Percentiles rank a stretch among this genome's conserved stretches.
phyloP scores from a whole-genome alignment of 495 filamentous ascomycete species.

The Talaromyces thailandensis region DNA sequence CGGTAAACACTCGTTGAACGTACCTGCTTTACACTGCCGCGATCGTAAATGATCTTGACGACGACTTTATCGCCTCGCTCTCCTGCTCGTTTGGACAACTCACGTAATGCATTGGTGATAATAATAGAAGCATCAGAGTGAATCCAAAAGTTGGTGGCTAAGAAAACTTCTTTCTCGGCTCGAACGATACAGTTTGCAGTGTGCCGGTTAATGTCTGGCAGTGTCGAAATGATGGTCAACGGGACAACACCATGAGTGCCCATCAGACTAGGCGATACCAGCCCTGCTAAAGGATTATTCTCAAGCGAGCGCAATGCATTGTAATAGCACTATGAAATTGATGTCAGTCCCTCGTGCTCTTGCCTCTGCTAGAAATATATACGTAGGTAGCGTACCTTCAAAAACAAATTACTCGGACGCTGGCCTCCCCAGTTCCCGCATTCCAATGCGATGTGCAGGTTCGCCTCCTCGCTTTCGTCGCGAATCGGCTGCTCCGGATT shows the following conservation, averaged over 20 bases:
- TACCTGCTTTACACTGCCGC: conserved; percentile 53
- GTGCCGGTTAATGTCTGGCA: conserved; percentile 64
- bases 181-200: conserved; percentile 68
- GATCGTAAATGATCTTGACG: conserved; percentile 69
- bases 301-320: conserved; percentile 56
- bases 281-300: conserved; percentile 41
- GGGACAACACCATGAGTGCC: conserved; percentile 58
- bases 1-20: neutral
- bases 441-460: conserved; percentile 40
- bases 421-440: conserved; percentile 63
- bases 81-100: conserved; percentile 57
- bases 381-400: neutral
- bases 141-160: conserved; percentile 71
- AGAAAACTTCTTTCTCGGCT: conserved; percentile 60
- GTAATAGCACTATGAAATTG: conserved; percentile 45
- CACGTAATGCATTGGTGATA: conserved; percentile 57
- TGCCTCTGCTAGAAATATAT: neutral
- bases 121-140: conserved; percentile 55
- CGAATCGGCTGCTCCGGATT: conserved; percentile 7
- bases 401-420: conserved; percentile 60
- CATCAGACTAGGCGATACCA: conserved; percentile 63
- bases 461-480: conserved; percentile 20
- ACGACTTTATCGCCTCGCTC: conserved; percentile 47
- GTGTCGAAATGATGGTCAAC: conserved; percentile 56
- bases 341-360: conserved; percentile 3